Evolutionary conservation across 2,329 filamentous ascomycete species (phyloP).

Genomic region (Escovopsis sp.): DNA sequence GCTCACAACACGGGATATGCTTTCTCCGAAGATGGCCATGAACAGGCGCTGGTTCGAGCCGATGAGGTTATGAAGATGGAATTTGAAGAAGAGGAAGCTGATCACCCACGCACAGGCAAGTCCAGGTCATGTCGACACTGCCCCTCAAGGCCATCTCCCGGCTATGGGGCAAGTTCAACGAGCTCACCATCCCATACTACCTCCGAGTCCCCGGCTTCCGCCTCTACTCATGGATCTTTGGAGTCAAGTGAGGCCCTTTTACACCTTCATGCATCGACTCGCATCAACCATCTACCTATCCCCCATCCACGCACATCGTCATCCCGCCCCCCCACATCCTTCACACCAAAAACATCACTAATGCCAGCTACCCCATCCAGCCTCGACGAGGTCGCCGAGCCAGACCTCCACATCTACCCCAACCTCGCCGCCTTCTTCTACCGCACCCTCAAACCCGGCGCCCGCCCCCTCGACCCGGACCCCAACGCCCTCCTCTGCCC

Average conservation of each 20-base stretch:
- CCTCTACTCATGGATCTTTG: constrained; percentile 79
- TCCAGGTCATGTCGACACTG: constrained; percentile 85
- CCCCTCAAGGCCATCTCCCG: constrained; percentile 82
- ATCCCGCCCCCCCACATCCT: no score
- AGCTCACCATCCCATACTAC: constrained; percentile 74
- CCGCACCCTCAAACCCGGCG: constrained; percentile 78
- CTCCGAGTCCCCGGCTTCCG: constrained; percentile 81
- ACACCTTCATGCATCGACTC: no score
- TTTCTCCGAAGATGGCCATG: no score
- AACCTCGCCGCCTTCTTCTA: constrained; percentile 98
- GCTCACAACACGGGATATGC: no score
- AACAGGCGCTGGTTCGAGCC: no score
- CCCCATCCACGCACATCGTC: no score
- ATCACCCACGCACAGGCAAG: constrained; percentile 39
- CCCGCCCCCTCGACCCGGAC: constrained; percentile 69
- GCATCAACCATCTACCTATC: no score
- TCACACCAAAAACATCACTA: neutral
- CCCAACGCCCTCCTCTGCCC: constrained; percentile 71
- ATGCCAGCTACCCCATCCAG: constrained; percentile 24
- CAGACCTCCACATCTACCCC: constrained; percentile 75
- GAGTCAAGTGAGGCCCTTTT: constrained; percentile 59
- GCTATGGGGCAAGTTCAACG: constrained; percentile 84
- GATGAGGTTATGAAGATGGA: neutral
- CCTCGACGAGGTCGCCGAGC: constrained; percentile 72
- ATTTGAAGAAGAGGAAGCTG: neutral